phyloP scores from a whole-genome alignment of 768 basidiomycete genomes.

The Dictyophora rubrovolvata region DNA sequence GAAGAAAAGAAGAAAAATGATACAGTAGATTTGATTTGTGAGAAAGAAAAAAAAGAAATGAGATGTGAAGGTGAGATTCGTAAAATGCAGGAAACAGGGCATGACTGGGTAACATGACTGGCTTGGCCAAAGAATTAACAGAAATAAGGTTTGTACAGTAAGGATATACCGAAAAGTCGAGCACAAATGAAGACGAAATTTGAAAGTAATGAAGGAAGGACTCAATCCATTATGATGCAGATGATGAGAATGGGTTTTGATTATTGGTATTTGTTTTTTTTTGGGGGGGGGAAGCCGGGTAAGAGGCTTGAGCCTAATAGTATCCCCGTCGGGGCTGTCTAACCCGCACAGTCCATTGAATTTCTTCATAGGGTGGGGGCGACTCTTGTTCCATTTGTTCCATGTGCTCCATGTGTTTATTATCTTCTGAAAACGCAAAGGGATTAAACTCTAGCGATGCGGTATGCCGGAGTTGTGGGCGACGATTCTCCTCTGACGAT shows the following conservation, averaged over 20 bases:
- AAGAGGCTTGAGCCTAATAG: background rate
- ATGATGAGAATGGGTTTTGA: too few relatives aligned
- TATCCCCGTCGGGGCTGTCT: constrained; percentile 2
- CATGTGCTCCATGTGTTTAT: background rate
- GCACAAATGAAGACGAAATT: background rate
- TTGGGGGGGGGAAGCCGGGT: background rate
- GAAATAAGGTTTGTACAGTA: background rate
- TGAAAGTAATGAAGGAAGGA: background rate
- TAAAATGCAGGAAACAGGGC: background rate
- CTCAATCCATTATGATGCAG: background rate
- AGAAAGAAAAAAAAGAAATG: background rate
- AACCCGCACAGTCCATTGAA: constrained; percentile 12
- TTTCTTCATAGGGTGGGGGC: constrained; percentile 11
- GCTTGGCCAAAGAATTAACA: background rate
- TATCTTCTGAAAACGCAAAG: background rate
- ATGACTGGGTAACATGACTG: background rate
- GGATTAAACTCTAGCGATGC: background rate
- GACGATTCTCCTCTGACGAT: background rate
- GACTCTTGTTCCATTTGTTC: constrained; percentile 1
- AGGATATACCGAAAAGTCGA: background rate
- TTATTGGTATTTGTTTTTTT: background rate
- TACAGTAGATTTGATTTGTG: background rate
- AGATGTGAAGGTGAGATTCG: background rate
- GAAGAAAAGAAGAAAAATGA: background rate
- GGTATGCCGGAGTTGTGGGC: background rate